Conservation (phyloP, 805 yeast genomes). For the Starmerella floris region DNA sequence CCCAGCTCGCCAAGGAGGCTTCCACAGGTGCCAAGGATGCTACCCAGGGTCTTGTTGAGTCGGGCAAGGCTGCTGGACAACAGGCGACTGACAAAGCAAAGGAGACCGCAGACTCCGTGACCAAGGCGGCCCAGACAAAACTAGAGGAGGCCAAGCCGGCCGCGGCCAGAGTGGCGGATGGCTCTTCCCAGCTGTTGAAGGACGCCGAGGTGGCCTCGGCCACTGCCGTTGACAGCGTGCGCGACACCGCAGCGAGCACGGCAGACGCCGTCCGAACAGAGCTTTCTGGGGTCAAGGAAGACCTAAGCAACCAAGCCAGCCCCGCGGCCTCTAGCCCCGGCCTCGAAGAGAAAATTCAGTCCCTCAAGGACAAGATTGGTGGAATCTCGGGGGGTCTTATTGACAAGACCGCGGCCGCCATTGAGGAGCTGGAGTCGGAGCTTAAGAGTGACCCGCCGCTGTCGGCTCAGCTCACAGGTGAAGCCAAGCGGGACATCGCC, state of each 20-base stretch:
- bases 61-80: background rate
- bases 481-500: slow-evolving; percentile 1
- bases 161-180: too few species aligned
- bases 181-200: background rate
- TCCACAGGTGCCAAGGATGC: background rate
- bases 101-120: background rate
- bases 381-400: too few species aligned
- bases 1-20: background rate
- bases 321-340: too few species aligned
- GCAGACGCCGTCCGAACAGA: too few species aligned
- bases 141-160: background rate
- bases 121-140: background rate
- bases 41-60: slow-evolving; percentile 1
- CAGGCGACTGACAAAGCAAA: background rate
- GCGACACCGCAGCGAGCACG: too few species aligned
- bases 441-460: too few species aligned
- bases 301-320: too few species aligned
- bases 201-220: background rate
- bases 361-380: too few species aligned
- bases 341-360: too few species aligned
- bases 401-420: background rate
- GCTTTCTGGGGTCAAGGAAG: too few species aligned
- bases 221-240: too few species aligned
- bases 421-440: background rate
- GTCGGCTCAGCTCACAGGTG: too few species aligned